A percentile compares a stretch with the other conserved stretches of the same genome.
These are phyloP conservation scores for Debaryomyces hansenii DNA, from an alignment of 805 yeast species.

Conservation along the genomic window DNA sequence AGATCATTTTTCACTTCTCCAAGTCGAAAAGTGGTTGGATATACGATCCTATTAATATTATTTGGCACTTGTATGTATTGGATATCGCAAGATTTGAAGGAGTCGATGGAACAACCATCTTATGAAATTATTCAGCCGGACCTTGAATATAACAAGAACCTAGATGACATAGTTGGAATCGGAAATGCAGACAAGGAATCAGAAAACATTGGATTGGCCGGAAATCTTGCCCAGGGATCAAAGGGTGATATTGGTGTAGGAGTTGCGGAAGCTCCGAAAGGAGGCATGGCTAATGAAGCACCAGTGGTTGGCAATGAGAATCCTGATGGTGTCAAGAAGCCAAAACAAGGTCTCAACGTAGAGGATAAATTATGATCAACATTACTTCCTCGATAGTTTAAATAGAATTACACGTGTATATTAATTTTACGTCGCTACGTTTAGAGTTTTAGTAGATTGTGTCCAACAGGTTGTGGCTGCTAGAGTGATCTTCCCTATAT, in stretches of 20 bases:
- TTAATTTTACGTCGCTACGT: not conserved
- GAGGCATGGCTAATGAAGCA: constrained; percentile 48
- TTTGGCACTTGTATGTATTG: constrained; percentile 37
- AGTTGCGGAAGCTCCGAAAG: constrained; percentile 45
- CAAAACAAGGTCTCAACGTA: not conserved
- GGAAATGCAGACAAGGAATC: constrained; percentile 34
- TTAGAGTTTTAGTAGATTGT: not conserved
- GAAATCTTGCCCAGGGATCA: constrained; percentile 36
- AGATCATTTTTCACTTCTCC: constrained; percentile 33
- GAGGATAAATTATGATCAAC: too few species aligned
- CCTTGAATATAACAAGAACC: constrained; percentile 4
- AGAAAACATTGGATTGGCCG: constrained; percentile 36
- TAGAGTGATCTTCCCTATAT: too few species aligned
- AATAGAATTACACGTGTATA: not conserved
- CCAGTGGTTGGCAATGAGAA: constrained; percentile 43
- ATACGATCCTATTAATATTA: constrained; percentile 30
- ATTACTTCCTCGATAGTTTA: too few species aligned
- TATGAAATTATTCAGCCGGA: constrained; percentile 26
- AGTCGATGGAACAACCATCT: constrained; percentile 15
- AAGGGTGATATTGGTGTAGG: constrained; percentile 42
- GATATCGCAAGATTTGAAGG: constrained; percentile 36
- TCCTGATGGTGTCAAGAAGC: constrained; percentile 12
- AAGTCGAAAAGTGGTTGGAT: constrained; percentile 38
- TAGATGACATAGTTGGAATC: constrained; percentile 23
- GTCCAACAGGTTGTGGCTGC: too few species aligned